Evolutionary conservation across 805 yeast genomes (phyloP).

Genomic region (Cyberlindnera nakhonratchasimensis): DNA sequence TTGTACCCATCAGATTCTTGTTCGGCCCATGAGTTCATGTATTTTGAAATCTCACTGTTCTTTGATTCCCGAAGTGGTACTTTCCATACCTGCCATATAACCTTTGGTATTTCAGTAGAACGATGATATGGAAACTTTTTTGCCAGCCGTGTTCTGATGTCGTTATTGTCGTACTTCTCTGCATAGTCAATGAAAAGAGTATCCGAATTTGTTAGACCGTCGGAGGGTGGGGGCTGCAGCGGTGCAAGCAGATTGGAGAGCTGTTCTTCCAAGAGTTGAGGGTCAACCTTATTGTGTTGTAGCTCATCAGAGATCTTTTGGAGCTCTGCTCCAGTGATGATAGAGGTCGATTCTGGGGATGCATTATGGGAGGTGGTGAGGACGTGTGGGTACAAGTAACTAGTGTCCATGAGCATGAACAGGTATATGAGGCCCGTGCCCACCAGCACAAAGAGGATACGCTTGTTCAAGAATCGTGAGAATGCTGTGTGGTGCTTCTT

Average conservation of each 20-base stretch:
- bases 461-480: too few relatives aligned
- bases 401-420: not conserved
- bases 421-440: too few relatives aligned
- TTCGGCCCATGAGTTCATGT: constrained; percentile 21
- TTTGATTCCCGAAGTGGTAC: constrained; percentile 21
- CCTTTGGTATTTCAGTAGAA: constrained; percentile 34
- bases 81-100: constrained; percentile 52
- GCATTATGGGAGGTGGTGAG: not conserved
- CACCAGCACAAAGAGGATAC: too few relatives aligned
- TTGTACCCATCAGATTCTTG: constrained; percentile 8
- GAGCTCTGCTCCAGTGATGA: not conserved
- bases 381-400: not conserved
- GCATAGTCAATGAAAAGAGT: constrained; percentile 15
- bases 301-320: not conserved
- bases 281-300: not conserved
- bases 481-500: too few relatives aligned
- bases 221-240: too few relatives aligned
- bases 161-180: constrained; percentile 13
- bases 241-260: not conserved
- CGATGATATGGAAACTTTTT: constrained; percentile 19
- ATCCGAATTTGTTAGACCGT: too few relatives aligned
- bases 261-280: not conserved
- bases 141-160: constrained; percentile 18
- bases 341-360: not conserved
- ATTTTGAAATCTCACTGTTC: constrained; percentile 26